These are phyloP conservation scores for Neonectria faginata DNA, from an alignment of 2,329 filamentous ascomycete species.

Conservation along the genomic window DNA sequence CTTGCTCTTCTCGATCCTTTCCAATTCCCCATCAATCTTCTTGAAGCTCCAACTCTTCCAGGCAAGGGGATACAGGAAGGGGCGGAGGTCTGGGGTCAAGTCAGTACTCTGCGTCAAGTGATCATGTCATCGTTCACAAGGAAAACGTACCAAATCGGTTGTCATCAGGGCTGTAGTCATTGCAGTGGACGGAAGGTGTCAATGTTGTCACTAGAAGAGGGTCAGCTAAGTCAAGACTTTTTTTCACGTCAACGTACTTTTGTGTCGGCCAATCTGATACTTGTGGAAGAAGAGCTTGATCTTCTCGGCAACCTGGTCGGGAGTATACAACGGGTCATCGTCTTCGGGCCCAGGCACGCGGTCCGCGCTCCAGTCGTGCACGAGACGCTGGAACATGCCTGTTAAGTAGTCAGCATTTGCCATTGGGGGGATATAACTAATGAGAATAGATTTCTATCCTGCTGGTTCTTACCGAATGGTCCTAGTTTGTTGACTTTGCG, in stretches of 20 bases:
- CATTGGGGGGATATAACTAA: neutral
- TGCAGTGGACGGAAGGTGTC: constrained; percentile 15
- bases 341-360: constrained; percentile 15
- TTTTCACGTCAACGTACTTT: neutral
- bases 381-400: constrained; percentile 53
- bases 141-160: constrained; percentile 37
- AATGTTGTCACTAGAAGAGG: neutral
- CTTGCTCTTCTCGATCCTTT: constrained; percentile 47
- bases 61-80: constrained; percentile 49
- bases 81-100: constrained; percentile 27
- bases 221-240: neutral
- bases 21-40: constrained; percentile 54
- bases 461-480: constrained; percentile 44
- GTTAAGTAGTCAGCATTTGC: neutral
- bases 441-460: too few relatives aligned
- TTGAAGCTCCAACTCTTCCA: constrained; percentile 53
- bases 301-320: constrained; percentile 51
- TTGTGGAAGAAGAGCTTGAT: constrained; percentile 51
- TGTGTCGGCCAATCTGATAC: constrained; percentile 1
- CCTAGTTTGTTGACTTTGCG: constrained; percentile 58
- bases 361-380: constrained; percentile 53
- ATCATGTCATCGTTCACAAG: neutral
- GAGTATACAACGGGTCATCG: constrained; percentile 46
- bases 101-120: neutral
- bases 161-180: constrained; percentile 44